phyloP scores from a whole-genome alignment of 768 basidiomycete species.

The Rhizopogon sp. region DNA sequence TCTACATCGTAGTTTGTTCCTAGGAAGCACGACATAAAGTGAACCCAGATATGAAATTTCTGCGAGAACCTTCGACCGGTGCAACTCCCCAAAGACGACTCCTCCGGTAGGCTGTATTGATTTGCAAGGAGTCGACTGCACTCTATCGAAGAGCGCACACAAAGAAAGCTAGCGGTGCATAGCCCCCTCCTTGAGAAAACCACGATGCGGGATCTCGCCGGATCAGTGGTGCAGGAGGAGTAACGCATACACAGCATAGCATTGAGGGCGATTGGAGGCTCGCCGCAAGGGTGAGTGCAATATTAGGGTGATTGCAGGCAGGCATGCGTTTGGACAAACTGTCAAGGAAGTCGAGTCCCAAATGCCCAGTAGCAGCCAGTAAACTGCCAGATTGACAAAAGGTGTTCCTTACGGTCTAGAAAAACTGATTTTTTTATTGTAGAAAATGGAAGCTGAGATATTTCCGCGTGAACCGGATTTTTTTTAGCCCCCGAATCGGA shows the following conservation, averaged over 20 bases:
- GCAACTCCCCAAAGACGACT: background rate
- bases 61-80: background rate
- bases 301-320: slow-evolving; percentile 4
- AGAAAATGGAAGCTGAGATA: background rate
- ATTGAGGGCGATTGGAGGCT: background rate
- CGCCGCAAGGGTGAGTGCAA: slow-evolving; percentile 1
- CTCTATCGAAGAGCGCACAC: background rate
- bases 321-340: background rate
- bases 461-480: background rate
- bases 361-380: background rate
- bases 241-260: background rate
- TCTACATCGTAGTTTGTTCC: background rate
- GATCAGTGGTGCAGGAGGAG: background rate
- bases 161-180: background rate
- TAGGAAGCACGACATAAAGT: background rate
- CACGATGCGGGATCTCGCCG: background rate
- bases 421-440: background rate
- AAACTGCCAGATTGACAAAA: background rate
- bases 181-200: background rate
- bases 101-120: too few species aligned
- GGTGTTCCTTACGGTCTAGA: too few species aligned
- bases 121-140: background rate
- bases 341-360: background rate
- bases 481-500: background rate
- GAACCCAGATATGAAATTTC: background rate